Base-by-base conservation (phyloP, 495 filamentous ascomycete genomes). In the Evansstolkia leycettana region DNA sequence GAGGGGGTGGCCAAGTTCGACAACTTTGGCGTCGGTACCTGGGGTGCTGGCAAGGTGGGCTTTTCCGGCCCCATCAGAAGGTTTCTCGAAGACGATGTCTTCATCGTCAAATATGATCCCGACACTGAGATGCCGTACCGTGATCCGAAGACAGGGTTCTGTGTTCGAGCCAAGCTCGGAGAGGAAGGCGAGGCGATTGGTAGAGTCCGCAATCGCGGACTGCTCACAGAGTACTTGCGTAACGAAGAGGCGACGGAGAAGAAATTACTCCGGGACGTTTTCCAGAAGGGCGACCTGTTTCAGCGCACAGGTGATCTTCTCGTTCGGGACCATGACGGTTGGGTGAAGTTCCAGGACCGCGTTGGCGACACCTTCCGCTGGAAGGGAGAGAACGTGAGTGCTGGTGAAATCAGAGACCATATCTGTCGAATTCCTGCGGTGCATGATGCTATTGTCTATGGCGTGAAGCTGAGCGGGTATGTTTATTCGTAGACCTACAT, bases 321-420 rank as follows among this genome's bases (percentile, higher is more conserved):
- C n/a, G 68, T 77, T 13, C 69, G 67, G 41, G 82, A 85, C 40
- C 17, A 40, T 0, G 75, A 88, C 36, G 82, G 84, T 0, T 68
- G 80, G 34, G 67, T 80, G 40, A 87, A 65, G 47, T 96, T 96
- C 57, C 70, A 75, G 37, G 89, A 96, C 52, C 83, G 87, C 1
- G 82, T 94, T 33, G 89, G 89, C 32, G 89, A 96, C 50, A 95
- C 89, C 0, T 95, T 87, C 62, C 76, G 89, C 17, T 95, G 89
- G 88, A 94, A 94, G 60, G 75, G 74, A 13, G 89, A 96, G 60
- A 96, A 95, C 42, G 84, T 94, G 1, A 81, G 77, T 7, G 90
- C 88, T 0, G 77, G 79, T 14, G 76, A 85, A 39, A 73, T 76
- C 13, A 46, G 65, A 18, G 65, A 67, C 42, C 62, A 66, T 41